Evolutionary conservation across 257 asterid species (phyloP), one percentile per base, ranked within the genome.

Genomic region (Vinca minor): DNA sequence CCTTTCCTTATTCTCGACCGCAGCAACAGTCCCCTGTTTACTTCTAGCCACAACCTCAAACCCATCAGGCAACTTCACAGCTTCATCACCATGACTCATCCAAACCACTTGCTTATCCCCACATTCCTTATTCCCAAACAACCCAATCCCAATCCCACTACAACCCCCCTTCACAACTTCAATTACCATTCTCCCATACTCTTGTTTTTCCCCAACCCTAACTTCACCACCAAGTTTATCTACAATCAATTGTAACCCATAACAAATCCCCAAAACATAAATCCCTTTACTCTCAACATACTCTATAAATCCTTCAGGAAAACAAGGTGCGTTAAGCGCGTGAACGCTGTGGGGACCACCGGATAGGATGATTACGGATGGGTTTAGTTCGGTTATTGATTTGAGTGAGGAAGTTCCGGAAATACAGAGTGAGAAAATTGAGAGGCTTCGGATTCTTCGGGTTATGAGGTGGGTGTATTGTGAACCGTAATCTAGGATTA

Each of bases 11-110:
- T 86, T 77, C 82, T 84, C 90, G 36, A 89, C 73, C 0, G 94
- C 97, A 3, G 97, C 99, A 35, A 93, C 84, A 0, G 78, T 75
- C 41, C 97, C 99, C 76, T 93, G 99, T 44, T 60, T 73, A 72
- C 98, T 92, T 81, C 94, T 78, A 1, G 90, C 94, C 68, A 85
- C 94, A 20, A 92, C 89, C 52, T 82, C 86, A 61, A 92, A 92
- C 69, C 98, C 98, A 14, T 84, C 85, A 3, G 97, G 98, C 82
- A 92, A 65, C 67, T 39, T 87, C 68, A 81, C 95, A 5, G 96
- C 96, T 78, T 89, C 97, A 14, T 93, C 99, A 2, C 99, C 97
- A 39, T 93, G 99, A 68, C 99, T 93, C 98, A 93, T 93, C 98
- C 98, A 93, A 74, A 89, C 97, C 21, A 78, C 82, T 74, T 93